These are phyloP conservation scores for Hordeum vulgare DNA, from an alignment of 176 grass and related monocot genomes.

Conservation along the genomic window MorexV3_pseudomolecules_assembly NC_058524.1:5343068-5343567, in stretches of 20 bases:
- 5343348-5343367: no score
- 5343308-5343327: not conserved
- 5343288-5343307: not conserved
- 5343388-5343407: no score
- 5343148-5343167: slow-evolving; percentile 69
- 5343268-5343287: not conserved
- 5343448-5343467: no score
- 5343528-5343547: not conserved
- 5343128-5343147: slow-evolving; percentile 60
- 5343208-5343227: not conserved
- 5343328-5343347: not conserved
- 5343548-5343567: no score
- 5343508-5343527: not conserved
- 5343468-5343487: no score
- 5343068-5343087: no score
- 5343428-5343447: no score
- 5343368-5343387: no score
- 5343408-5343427: no score
- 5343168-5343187: slow-evolving; percentile 73
- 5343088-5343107: no score
- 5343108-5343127: no score
- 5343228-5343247: not conserved
- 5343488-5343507: not conserved
- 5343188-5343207: slow-evolving; percentile 35
- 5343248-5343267: not conserved